A percentile compares a stretch with the other conserved stretches of the same genome.
These are phyloP conservation scores for Biscogniauxia marginata DNA, from an alignment of 2,329 filamentous ascomycete species.

Conservation along the genomic window DNA sequence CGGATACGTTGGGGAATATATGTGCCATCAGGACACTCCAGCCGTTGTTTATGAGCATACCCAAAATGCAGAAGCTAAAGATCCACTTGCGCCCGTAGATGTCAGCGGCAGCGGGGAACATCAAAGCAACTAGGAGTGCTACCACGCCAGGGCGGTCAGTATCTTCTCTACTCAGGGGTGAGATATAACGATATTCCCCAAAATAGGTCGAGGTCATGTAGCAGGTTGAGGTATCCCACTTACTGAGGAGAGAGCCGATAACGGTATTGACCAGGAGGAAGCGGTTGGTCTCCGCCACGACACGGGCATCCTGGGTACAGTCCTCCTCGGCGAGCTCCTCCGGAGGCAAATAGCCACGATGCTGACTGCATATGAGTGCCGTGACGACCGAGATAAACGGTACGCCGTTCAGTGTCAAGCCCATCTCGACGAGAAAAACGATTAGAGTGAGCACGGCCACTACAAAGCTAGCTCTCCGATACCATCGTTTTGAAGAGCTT, in stretches of 20 bases:
- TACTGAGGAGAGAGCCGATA: neutral
- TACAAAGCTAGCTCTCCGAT: neutral
- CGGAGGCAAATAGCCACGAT: neutral
- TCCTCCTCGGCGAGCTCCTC: neutral
- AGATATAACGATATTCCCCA: neutral
- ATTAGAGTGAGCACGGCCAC: neutral
- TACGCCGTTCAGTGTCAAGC: constrained; percentile 5
- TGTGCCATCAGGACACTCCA: neutral
- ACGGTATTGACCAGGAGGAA: constrained; percentile 1
- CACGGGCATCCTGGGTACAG: neutral
- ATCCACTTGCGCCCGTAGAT: constrained; percentile 1
- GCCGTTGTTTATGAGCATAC: neutral
- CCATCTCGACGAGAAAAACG: constrained; percentile 4
- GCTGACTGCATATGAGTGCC: neutral
- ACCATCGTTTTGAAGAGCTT: neutral
- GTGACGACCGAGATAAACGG: neutral
- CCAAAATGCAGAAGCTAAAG: neutral
- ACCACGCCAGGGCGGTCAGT: neutral
- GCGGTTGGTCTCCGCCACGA: constrained; percentile 1
- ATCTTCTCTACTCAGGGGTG: neutral
- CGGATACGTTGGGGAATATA: neutral
- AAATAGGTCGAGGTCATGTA: neutral
- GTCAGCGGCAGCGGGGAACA: constrained; percentile 3
- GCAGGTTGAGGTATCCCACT: neutral
- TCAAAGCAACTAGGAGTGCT: constrained; percentile 2